phyloP scores from a whole-genome alignment of 305 asterid genomes.

The Plantago coronopus region DNA sequence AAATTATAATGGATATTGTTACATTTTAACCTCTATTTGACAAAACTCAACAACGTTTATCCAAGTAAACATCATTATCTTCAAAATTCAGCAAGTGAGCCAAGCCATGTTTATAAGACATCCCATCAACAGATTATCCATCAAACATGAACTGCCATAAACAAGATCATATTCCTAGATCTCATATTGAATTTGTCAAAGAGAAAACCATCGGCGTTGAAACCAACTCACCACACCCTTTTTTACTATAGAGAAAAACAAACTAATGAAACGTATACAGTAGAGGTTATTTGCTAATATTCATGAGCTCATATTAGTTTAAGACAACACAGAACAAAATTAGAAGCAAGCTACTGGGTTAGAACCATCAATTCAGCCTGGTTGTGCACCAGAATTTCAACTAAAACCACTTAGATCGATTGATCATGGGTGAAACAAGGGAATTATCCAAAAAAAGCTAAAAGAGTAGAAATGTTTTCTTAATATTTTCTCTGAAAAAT shows the following conservation, averaged over 20 bases:
- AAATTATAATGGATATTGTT: constrained; percentile 5
- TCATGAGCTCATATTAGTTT: neutral
- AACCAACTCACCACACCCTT: constrained; percentile 8
- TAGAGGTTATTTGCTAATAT: constrained; percentile 13
- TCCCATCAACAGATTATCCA: neutral
- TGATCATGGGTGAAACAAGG: neutral
- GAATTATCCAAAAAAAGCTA: constrained; percentile 6
- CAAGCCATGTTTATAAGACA: neutral
- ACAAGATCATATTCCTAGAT: neutral
- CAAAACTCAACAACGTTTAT: neutral
- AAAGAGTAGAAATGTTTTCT: too few species aligned
- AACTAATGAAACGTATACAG: constrained; percentile 1
- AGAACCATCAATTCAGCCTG: constrained; percentile 7
- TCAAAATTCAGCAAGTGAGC: neutral
- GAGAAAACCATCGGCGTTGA: neutral
- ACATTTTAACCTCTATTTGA: neutral
- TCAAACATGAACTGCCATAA: neutral
- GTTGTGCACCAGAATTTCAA: constrained; percentile 8
- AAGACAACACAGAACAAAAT: constrained; percentile 13
- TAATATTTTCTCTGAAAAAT: neutral
- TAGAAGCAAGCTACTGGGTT: neutral
- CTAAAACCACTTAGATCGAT: constrained; percentile 10
- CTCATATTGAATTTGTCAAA: neutral
- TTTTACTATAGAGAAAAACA: constrained; percentile 2
- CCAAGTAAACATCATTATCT: constrained; percentile 12